These are phyloP conservation scores for Cyclocybe cylindracea DNA, from an alignment of 768 basidiomycete species.

Conservation along the genomic window DNA sequence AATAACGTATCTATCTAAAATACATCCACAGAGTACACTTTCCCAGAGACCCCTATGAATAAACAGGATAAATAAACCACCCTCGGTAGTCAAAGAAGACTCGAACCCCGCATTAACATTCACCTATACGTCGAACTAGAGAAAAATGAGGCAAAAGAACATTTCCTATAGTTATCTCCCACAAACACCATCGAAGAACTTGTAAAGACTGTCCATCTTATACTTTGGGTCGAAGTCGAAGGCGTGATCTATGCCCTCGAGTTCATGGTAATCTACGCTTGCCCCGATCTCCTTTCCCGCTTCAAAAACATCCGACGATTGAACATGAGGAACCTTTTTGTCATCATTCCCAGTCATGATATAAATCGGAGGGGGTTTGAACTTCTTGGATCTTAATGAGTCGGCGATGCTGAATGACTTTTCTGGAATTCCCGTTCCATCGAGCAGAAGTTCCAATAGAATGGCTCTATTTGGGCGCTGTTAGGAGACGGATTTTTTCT, in stretches of 20 bases:
- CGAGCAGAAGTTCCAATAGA: conserved; percentile 28
- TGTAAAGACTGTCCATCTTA: conserved; percentile 36
- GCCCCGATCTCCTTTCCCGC: conserved; percentile 23
- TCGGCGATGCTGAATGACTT: conserved; percentile 29
- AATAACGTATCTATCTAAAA: too few species aligned
- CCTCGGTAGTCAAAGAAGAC: too few species aligned
- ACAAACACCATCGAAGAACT: conserved; percentile 19
- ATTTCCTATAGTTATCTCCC: background rate
- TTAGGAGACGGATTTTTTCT: background rate
- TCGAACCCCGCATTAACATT: too few species aligned
- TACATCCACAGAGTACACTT: too few species aligned
- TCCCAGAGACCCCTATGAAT: too few species aligned
- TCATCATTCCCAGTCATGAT: conserved; percentile 38
- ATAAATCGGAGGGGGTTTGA: conserved; percentile 30
- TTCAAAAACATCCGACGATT: conserved; percentile 33
- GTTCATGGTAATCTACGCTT: conserved; percentile 32
- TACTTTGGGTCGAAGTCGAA: conserved; percentile 32
- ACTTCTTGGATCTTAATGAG: conserved; percentile 23
- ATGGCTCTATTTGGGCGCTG: conserved; percentile 22
- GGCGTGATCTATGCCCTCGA: conserved; percentile 32
- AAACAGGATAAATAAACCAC: too few species aligned
- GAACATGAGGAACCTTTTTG: conserved; percentile 32
- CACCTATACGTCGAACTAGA: too few species aligned
- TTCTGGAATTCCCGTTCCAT: conserved; percentile 30
- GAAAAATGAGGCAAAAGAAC: too few species aligned